phyloP scores from a whole-genome alignment of 31 red algal genomes.

The Odonthalia washingtoniensis region DNA sequence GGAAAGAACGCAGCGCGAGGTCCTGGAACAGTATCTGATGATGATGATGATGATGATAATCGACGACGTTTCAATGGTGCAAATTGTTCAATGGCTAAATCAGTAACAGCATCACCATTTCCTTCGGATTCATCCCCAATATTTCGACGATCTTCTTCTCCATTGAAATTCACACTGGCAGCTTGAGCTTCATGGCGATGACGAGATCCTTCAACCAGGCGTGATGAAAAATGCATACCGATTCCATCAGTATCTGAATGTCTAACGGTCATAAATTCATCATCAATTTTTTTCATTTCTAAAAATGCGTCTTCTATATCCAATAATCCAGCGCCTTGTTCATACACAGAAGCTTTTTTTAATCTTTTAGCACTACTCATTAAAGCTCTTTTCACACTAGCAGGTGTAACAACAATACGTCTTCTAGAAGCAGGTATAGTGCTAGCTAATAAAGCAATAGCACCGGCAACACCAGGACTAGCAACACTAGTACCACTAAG shows the following conservation, averaged over 20 bases:
- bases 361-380: constrained; percentile 50
- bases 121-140: background rate
- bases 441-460: constrained; percentile 68
- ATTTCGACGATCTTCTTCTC: background rate
- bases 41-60: background rate
- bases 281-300: constrained; percentile 57
- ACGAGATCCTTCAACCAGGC: background rate
- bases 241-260: background rate
- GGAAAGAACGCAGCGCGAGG: constrained; percentile 72
- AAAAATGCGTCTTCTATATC: constrained; percentile 73
- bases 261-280: constrained; percentile 52
- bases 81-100: background rate
- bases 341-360: constrained; percentile 67
- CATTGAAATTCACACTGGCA: background rate
- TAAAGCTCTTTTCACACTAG: constrained; percentile 71
- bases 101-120: background rate
- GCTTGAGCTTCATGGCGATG: background rate
- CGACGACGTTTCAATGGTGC: background rate
- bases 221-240: background rate
- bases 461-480: constrained; percentile 81
- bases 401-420: constrained; percentile 64
- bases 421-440: constrained; percentile 56
- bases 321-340: constrained; percentile 89
- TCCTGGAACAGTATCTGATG: constrained; percentile 24
- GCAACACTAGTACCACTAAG: constrained; percentile 79